Evolutionary conservation across 2,329 filamentous ascomycete genomes (phyloP).

Genomic region (Elsinoe batatas): DNA sequence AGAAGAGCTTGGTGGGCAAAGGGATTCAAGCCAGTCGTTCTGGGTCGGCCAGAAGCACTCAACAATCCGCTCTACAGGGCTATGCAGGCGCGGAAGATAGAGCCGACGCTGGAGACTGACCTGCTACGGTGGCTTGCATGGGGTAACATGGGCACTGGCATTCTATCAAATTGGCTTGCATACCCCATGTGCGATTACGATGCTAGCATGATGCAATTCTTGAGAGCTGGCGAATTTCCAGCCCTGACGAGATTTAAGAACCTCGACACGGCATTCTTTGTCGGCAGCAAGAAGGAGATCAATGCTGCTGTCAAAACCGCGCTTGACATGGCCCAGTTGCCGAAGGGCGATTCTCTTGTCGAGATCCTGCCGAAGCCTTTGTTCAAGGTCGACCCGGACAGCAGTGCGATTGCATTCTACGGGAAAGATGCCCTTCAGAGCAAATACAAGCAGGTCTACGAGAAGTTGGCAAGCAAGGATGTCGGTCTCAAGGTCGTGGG

Average conservation of each 20-base stretch:
- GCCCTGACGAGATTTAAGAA: conserved; percentile 63
- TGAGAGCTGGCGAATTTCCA: conserved; percentile 68
- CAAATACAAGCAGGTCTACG: conserved; percentile 59
- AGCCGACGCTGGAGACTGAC: conserved; percentile 55
- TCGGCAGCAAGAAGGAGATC: conserved; percentile 50
- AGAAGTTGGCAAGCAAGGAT: conserved; percentile 31
- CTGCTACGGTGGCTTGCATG: conserved; percentile 83
- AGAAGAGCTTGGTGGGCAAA: conserved; percentile 90
- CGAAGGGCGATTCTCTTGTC: conserved; percentile 53
- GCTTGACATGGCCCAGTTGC: conserved; percentile 43
- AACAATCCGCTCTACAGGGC: conserved; percentile 69
- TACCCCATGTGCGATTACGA: conserved; percentile 74
- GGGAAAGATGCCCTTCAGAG: conserved; percentile 50
- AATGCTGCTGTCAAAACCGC: conserved; percentile 34
- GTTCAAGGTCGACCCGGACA: conserved; percentile 55
- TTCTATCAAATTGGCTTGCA: conserved; percentile 68
- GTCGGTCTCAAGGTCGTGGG: conserved; percentile 42
- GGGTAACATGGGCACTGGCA: conserved; percentile 78
- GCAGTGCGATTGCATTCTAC: conserved; percentile 69
- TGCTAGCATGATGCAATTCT: conserved; percentile 59
- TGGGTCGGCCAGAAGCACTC: conserved; percentile 71
- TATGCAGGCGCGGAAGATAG: conserved; percentile 53
- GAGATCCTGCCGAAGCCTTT: conserved; percentile 49
- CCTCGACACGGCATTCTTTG: conserved; percentile 62
- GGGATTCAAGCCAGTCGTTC: conserved; percentile 75